Evolutionary conservation across 2,329 filamentous ascomycete species (phyloP), one percentile per base, ranked within the genome.

Genomic region (Paraconiothyrium sp.): DNA sequence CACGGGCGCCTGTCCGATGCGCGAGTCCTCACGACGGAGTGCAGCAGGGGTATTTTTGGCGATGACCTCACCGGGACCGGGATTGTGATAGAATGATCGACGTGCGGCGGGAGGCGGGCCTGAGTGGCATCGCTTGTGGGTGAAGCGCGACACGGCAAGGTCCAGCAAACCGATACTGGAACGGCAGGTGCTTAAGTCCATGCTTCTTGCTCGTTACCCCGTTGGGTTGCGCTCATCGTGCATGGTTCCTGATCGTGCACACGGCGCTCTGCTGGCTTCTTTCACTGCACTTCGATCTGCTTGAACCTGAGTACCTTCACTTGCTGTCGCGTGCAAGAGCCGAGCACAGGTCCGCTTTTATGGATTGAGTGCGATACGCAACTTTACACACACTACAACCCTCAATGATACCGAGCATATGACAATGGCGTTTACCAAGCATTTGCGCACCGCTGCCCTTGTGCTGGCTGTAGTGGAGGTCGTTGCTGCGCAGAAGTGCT

Each of bases 401-500:
- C 34, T 57, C 49, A 47, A 66, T 64, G 63, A 49, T 55, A 24
- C 48, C 34, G 35, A 34, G 60, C 64, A 30, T 30, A 73, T 73
- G 68, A 54, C 63, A 51, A 62, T 52, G 35, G 62, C 60, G 49
- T 46, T 60, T n/a, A 55, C 65, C 43, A 59, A 49, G 50, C 72
- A 66, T 62, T 35, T 68, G 71, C 71, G 70, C 63, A 57, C 57
- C 59, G 67, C 62, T 46, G 65, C 57, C 46, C 50, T 69, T 11
- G 64, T 57, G 43, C 61, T 68, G 39, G 57, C 69, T 51, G 61
- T 67, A 44, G 49, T 62, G 11, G 70, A 70, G n/a, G 57, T 58
- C 7, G 59, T 47, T 24, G 27, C 66, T 43, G 69, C 70, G 37
- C 69, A 75, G 57, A 54, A 69, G 61, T 77, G 75, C 69, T 77